Base-by-base conservation (phyloP, 2,329 filamentous ascomycete genomes). In the Plectosphaerella cucumerina region DNA sequence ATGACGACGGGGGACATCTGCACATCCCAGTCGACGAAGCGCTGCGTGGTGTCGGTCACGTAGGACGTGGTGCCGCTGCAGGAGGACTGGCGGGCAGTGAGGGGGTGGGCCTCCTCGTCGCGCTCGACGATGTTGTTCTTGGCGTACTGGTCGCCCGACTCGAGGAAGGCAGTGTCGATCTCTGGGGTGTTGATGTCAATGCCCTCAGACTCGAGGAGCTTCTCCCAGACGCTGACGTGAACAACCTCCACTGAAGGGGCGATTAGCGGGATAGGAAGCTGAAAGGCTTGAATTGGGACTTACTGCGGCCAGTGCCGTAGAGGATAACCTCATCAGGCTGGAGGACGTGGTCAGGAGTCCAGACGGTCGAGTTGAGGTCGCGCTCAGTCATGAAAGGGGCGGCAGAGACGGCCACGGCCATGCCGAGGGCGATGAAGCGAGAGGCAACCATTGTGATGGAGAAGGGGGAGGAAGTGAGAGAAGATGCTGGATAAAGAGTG, bases 1-100 rank as follows among this genome's bases (percentile, higher is more conserved):
- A 53, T 50, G 41, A 54, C 48, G 26, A 54, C 50, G n/a, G 53
- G 53, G 14, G 51, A 53, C 51, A 53, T 53, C 34, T 53, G 51
- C 8, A 50, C 45, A 42, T 55, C 53, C 53, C 51, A 53, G 48
- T 55, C 51, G 43, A 53, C 49, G 37, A 55, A 55, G 26, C 53
- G 51, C 48, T 51, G 10, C 5, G 20, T 47, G 18, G 33, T 47
- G 45, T 53, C 50, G 33, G 42, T 41, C 5, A 55, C 39, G 23
- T 23, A 48, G 18, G 45, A 42, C 37, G 31, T 50, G 44, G 39
- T 50, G 45, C 34, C 31, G 34, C 26, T 39, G 45, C 53, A 53
- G 35, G 35, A 15, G 14, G 15, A 6, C 23, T 55, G 41, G 17
- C 50, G 53, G 37, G n/a, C n/a, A n/a, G n/a, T n/a, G n/a, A n/a